Percentiles rank a stretch among this genome's conserved stretches.
phyloP scores from a whole-genome alignment of 805 yeast species.

The Komagataella populi region DNA sequence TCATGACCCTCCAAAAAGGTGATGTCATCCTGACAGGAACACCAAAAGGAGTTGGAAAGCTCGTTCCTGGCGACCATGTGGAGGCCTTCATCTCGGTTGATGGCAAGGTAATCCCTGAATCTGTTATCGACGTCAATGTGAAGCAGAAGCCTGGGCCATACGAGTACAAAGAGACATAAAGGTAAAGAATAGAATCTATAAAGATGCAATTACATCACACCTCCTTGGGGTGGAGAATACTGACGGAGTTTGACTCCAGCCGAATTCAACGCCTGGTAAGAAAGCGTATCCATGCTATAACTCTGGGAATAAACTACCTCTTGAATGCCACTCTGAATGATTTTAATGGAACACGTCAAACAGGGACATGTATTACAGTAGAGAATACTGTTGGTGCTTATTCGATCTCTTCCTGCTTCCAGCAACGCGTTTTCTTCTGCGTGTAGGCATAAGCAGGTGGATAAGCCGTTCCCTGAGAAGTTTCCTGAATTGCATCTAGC shows the following conservation, averaged over 20 bases:
- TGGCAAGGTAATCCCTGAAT: conserved; percentile 40
- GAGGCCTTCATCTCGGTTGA: conserved; percentile 46
- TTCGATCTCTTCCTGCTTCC: conserved; percentile 86
- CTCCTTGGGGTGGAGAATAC: conserved; percentile 25
- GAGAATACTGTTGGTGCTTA: conserved; percentile 47
- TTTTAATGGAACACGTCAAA: conserved; percentile 87
- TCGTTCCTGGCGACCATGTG: conserved; percentile 67
- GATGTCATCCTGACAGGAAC: conserved; percentile 92
- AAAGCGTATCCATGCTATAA: conserved; percentile 81
- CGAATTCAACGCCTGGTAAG: conserved; percentile 54
- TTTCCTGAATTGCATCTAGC: conserved; percentile 68
- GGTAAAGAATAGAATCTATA: background rate
- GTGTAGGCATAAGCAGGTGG: conserved; percentile 86
- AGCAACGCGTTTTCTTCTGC: conserved; percentile 95
- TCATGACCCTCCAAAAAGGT: conserved; percentile 85
- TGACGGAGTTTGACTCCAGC: conserved; percentile 69
- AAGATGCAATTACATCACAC: conserved; percentile 2
- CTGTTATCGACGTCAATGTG: conserved; percentile 34
- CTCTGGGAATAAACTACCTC: conserved; percentile 91
- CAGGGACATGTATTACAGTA: conserved; percentile 98
- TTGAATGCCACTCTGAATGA: conserved; percentile 80
- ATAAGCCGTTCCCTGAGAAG: conserved; percentile 46
- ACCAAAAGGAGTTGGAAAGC: conserved; percentile 91
- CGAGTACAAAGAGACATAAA: conserved; percentile 28
- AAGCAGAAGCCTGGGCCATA: conserved; percentile 48